Conservation (phyloP, 2,329 filamentous ascomycete genomes). For the Ascochyta koolunga region DNA sequence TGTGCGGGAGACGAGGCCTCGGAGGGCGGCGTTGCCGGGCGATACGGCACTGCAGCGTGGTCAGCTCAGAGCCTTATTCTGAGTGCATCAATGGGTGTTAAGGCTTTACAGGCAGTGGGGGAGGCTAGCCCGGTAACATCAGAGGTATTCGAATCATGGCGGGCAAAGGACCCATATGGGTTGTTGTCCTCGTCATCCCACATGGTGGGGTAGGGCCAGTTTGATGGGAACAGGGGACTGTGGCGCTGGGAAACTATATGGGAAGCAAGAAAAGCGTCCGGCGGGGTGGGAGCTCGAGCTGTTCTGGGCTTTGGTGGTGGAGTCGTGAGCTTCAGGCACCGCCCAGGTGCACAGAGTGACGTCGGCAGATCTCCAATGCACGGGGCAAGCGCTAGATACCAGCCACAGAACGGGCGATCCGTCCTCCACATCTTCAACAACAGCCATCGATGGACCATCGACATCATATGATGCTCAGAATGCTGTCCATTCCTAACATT, state of each 20-base stretch:
- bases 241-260: not conserved
- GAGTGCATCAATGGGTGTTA: not conserved
- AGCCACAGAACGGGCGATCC: constrained; percentile 2
- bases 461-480: not conserved
- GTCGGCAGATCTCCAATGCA: constrained; percentile 9
- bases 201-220: constrained; percentile 61
- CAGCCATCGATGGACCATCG: not conserved
- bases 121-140: constrained; percentile 56
- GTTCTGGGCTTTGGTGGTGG: constrained; percentile 9
- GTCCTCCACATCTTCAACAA: not conserved
- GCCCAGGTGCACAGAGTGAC: constrained; percentile 4
- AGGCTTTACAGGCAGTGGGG: constrained; percentile 46
- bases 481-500: not conserved
- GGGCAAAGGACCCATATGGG: constrained; percentile 92
- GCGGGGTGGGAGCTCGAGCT: constrained; percentile 5
- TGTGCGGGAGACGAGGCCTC: constrained; percentile 73
- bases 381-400: constrained; percentile 5
- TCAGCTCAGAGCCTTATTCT: constrained; percentile 1
- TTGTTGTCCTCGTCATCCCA: constrained; percentile 99
- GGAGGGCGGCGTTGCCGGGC: constrained; percentile 68
- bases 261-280: not conserved
- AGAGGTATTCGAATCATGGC: constrained; percentile 78
- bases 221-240: not conserved
- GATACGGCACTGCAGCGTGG: constrained; percentile 50
- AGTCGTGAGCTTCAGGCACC: constrained; percentile 15